A percentile compares a stretch with the other conserved stretches of the same genome.
These are phyloP conservation scores for Sarcocystis neurona DNA, from an alignment of 169 alveolate genomes.

Conservation along the genomic window DNA sequence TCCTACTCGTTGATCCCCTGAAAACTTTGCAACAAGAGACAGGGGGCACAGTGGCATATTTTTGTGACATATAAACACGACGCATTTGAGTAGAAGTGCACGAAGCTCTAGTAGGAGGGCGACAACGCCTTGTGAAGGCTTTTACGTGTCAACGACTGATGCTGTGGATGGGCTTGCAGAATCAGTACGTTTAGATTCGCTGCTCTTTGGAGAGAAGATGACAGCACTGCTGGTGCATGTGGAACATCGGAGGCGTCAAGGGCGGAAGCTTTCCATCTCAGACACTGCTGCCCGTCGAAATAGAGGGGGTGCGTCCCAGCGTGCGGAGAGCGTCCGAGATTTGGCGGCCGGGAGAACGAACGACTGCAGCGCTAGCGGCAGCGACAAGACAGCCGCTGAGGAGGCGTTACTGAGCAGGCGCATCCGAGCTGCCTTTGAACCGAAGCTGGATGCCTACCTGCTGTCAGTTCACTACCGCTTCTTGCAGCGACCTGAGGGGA, in stretches of 20 bases:
- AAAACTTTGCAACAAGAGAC: no score
- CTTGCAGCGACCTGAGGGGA: not conserved
- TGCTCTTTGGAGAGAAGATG: conserved; percentile 2
- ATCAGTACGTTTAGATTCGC: not conserved
- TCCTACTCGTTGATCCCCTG: no score
- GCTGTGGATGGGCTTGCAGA: no score
- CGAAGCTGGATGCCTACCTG: not conserved
- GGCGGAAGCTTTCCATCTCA: not conserved
- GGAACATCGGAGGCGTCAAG: not conserved
- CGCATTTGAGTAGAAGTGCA: no score
- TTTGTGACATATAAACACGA: no score
- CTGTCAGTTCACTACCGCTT: conserved; percentile 12
- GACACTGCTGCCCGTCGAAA: no score
- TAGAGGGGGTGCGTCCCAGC: not conserved
- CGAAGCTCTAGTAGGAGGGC: no score
- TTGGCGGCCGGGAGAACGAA: not conserved
- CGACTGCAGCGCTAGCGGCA: not conserved
- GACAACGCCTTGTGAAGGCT: no score
- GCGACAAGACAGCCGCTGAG: not conserved
- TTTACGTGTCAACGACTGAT: no score
- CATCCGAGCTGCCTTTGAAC: no score
- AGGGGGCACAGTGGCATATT: no score
- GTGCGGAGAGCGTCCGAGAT: not conserved
- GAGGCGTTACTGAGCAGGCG: no score
- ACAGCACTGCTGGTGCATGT: conserved; percentile 15